Conservation (phyloP, 2,329 filamentous ascomycete species). For the Aspergillus ibericus region DNA sequence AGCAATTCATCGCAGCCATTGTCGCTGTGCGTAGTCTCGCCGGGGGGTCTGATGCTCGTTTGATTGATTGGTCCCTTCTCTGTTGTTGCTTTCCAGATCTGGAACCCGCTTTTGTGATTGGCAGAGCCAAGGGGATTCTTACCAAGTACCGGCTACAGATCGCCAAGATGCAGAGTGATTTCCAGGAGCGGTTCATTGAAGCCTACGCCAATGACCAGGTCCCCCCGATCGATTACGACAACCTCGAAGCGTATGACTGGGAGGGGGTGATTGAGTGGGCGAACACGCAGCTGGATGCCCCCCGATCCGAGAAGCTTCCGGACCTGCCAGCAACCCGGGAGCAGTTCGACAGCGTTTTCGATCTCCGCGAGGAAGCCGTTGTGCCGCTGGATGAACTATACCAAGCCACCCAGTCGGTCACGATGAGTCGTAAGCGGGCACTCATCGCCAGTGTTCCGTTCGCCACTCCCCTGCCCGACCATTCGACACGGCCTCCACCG, state of each 20-base stretch:
- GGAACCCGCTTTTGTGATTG: slow-evolving; percentile 39
- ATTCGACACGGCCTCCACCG: slow-evolving; percentile 2
- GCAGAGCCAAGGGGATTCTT: slow-evolving; percentile 39
- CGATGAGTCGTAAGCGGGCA: slow-evolving; percentile 35
- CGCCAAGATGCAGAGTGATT: slow-evolving; percentile 47
- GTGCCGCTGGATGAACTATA: slow-evolving; percentile 38
- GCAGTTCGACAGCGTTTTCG: slow-evolving; percentile 44
- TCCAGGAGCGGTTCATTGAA: slow-evolving; percentile 47
- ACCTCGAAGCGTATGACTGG: slow-evolving; percentile 50
- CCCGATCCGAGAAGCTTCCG: slow-evolving; percentile 37
- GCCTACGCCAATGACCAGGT: slow-evolving; percentile 47
- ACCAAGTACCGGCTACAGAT: slow-evolving; percentile 42
- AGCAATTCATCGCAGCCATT: slow-evolving; percentile 44
- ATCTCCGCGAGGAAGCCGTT: slow-evolving; percentile 38
- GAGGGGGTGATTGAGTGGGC: slow-evolving; percentile 49
- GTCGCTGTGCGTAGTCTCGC: slow-evolving; percentile 47
- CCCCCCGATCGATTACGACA: slow-evolving; percentile 45
- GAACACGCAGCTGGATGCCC: slow-evolving; percentile 40
- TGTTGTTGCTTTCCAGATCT: slow-evolving; percentile 42
- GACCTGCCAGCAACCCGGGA: slow-evolving; percentile 46
- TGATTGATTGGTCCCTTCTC: slow-evolving; percentile 50
- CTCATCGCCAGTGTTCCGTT: slow-evolving; percentile 39
- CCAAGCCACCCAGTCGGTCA: slow-evolving; percentile 30
- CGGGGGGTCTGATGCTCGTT: slow-evolving; percentile 44
- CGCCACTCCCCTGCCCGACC: slow-evolving; percentile 25